These are phyloP conservation scores for Pulveroboletus sp. DNA, from an alignment of 768 basidiomycete genomes.

Conservation along the genomic window DNA sequence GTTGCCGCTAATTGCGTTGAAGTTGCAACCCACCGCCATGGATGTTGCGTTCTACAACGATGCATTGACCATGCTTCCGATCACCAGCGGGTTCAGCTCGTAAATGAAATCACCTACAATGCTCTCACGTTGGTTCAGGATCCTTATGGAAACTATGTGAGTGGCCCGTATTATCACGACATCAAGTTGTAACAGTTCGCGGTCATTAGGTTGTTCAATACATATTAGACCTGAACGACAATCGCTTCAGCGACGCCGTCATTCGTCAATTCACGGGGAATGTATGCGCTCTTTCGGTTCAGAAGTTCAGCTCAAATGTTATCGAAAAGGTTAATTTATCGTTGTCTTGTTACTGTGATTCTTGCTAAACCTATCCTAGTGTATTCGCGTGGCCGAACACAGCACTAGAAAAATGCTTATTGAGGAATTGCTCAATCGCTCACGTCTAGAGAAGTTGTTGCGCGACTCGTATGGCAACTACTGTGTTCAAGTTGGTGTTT, in stretches of 20 bases:
- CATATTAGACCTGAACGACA: conserved; percentile 97
- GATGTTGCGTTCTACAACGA: conserved; percentile 96
- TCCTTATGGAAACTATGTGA: conserved; percentile 89
- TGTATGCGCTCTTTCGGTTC: conserved; percentile 94
- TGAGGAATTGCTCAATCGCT: conserved; percentile 91
- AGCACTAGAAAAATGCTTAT: conserved; percentile 92
- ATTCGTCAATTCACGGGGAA: conserved; percentile 98
- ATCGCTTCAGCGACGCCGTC: conserved; percentile 95
- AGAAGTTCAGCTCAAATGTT: conserved; percentile 99
- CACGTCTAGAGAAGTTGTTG: conserved; percentile 90
- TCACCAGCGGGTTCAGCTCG: conserved; percentile 90
- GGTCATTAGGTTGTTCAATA: conserved; percentile 87
- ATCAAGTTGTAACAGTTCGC: not conserved
- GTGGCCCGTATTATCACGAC: conserved; percentile 21
- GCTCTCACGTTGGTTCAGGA: conserved; percentile 97
- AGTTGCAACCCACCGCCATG: conserved; percentile 96
- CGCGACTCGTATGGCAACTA: conserved; percentile 97
- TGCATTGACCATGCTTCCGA: conserved; percentile 99
- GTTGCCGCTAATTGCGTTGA: conserved; percentile 99
- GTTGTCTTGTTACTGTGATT: not conserved
- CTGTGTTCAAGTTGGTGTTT: conserved; percentile 72
- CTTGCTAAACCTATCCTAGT: conserved; percentile 35
- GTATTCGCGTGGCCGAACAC: conserved; percentile 93
- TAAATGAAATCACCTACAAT: conserved; percentile 98
- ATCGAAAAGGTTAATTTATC: conserved; percentile 78